phyloP scores from a whole-genome alignment of 192 early-diverging fungal genomes.

The Coemansia sp. region DNA sequence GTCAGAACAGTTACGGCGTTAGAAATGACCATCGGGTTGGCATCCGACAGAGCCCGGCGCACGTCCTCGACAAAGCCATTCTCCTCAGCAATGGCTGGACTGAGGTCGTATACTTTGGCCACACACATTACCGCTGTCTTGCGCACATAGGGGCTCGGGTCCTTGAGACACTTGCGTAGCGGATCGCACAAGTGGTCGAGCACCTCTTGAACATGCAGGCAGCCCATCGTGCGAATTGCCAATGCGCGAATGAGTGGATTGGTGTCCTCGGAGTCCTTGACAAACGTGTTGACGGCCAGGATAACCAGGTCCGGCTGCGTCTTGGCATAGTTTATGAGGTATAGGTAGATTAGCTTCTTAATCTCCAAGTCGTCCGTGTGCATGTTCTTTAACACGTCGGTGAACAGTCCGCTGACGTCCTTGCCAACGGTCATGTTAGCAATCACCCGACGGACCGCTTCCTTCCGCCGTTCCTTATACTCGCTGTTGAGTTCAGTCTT shows the following conservation, averaged over 20 bases:
- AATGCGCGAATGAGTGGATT: slow-evolving; percentile 96
- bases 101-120: slow-evolving; percentile 93
- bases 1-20: slow-evolving; percentile 92
- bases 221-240: slow-evolving; percentile 98
- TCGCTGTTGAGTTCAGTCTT: slow-evolving; percentile 96
- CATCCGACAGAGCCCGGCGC: slow-evolving; percentile 89
- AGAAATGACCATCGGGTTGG: slow-evolving; percentile 96
- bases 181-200: slow-evolving; percentile 93
- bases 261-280: slow-evolving; percentile 92
- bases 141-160: slow-evolving; percentile 96
- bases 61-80: slow-evolving; percentile 88
- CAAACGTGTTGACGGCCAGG: slow-evolving; percentile 96
- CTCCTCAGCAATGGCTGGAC: slow-evolving; percentile 83
- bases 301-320: slow-evolving; percentile 96
- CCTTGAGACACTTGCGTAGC: slow-evolving; percentile 85
- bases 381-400: slow-evolving; percentile 99
- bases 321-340: slow-evolving; percentile 98
- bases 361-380: slow-evolving; percentile 97
- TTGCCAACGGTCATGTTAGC: slow-evolving; percentile 99
- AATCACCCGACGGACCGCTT: slow-evolving; percentile 98
- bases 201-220: slow-evolving; percentile 93
- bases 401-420: slow-evolving; percentile 93
- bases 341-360: slow-evolving; percentile 98
- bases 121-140: slow-evolving; percentile 98
- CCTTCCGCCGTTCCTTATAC: slow-evolving; percentile 93